Evolutionary conservation across 2,329 filamentous ascomycete species (phyloP).

Genomic region (Neopestalotiopsis rosae): DNA sequence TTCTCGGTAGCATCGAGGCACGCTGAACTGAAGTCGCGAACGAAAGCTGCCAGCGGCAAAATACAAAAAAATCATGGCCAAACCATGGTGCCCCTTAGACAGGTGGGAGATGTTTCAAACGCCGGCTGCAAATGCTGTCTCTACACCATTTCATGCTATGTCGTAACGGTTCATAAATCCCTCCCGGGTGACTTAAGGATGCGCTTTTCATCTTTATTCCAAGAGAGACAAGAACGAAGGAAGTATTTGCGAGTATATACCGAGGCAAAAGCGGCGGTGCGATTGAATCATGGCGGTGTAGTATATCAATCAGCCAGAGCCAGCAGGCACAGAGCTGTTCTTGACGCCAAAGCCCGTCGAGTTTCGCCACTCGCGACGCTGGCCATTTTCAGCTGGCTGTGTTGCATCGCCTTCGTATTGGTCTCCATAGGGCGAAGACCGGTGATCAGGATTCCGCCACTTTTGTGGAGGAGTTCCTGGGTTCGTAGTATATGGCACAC

Average conservation of each 20-base stretch:
- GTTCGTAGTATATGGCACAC: slow-evolving; percentile 43
- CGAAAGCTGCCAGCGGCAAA: slow-evolving; percentile 18
- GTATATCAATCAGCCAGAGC: slow-evolving; percentile 40
- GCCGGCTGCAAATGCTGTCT: slow-evolving; percentile 37
- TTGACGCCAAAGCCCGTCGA: slow-evolving; percentile 57
- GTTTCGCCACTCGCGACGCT: slow-evolving; percentile 62
- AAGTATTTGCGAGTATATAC: slow-evolving; percentile 29
- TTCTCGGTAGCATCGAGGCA: slow-evolving; percentile 21
- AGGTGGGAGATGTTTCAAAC: slow-evolving; percentile 33
- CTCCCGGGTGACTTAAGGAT: slow-evolving; percentile 8
- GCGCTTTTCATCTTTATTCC: slow-evolving; percentile 23
- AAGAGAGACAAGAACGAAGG: slow-evolving; percentile 20
- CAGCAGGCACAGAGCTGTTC: slow-evolving; percentile 54
- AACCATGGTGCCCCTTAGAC: slow-evolving; percentile 15
- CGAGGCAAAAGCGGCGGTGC: background rate
- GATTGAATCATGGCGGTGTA: background rate
- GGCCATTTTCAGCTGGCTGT: slow-evolving; percentile 45
- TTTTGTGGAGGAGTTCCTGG: slow-evolving; percentile 56
- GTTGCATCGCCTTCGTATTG: slow-evolving; percentile 52
- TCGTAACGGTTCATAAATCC: slow-evolving; percentile 22
- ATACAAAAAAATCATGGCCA: slow-evolving; percentile 23
- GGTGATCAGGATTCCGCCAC: slow-evolving; percentile 53
- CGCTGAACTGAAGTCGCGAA: slow-evolving; percentile 26
- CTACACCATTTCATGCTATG: slow-evolving; percentile 34
- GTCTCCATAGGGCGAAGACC: slow-evolving; percentile 49